A percentile compares a stretch with the other conserved stretches of the same genome.
Conservation (phyloP, 2,329 filamentous ascomycete genomes). For the Cytospora leucostoma region DNA sequence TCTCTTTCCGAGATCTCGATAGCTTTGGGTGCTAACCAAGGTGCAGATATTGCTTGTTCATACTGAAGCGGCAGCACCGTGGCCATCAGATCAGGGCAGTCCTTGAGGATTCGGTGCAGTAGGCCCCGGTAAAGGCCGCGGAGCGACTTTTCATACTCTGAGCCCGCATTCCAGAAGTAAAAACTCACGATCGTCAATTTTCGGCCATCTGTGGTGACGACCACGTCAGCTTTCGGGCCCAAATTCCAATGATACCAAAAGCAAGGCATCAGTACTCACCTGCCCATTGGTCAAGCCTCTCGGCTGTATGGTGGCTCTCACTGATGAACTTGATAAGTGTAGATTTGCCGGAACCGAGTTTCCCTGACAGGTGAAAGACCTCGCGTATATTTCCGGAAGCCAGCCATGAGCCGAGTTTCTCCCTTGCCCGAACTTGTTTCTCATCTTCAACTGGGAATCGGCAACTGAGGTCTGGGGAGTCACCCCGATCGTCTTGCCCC, state of each 20-base stretch:
- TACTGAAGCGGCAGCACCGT: background rate
- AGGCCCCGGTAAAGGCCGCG: slow-evolving; percentile 1
- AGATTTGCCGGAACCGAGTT: slow-evolving; percentile 28
- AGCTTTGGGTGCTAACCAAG: background rate
- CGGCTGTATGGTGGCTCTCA: background rate
- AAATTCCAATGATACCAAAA: background rate
- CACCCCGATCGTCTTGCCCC: no score
- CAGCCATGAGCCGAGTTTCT: slow-evolving; percentile 1
- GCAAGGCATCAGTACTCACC: background rate
- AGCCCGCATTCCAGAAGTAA: slow-evolving; percentile 13
- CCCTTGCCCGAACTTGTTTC: background rate
- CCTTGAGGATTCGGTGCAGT: background rate
- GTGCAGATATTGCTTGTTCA: background rate
- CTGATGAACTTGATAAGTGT: slow-evolving; percentile 10
- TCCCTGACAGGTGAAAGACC: slow-evolving; percentile 7
- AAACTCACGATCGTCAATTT: slow-evolving; percentile 6
- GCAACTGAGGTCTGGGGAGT: background rate
- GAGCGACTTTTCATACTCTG: slow-evolving; percentile 12
- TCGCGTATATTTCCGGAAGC: background rate
- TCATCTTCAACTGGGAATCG: background rate
- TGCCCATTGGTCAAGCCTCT: slow-evolving; percentile 4
- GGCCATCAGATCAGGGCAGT: slow-evolving; percentile 3
- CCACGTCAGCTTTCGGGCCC: background rate
- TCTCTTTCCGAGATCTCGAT: background rate
- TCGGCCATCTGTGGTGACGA: background rate